A percentile compares a stretch with the other conserved stretches of the same genome.
Evolutionary conservation across 1,139 yeast genomes (phyloP).

Genomic region (Diutina ranongensis): DNA sequence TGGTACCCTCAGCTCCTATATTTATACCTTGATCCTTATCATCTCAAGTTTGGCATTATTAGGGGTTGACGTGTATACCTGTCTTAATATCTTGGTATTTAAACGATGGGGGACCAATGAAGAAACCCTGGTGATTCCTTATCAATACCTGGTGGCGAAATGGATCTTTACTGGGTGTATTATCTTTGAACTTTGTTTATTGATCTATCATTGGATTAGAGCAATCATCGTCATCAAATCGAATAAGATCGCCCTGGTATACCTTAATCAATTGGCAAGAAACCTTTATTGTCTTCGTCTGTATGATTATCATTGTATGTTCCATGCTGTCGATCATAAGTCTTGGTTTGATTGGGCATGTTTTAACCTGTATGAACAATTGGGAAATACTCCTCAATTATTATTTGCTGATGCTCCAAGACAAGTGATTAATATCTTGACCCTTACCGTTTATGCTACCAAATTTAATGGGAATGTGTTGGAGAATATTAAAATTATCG

Average conservation of each 20-base stretch:
- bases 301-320: conserved; percentile 63
- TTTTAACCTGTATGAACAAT: conserved; percentile 54
- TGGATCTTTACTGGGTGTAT: conserved; percentile 85
- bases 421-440: conserved; percentile 71
- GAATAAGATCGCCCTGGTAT: conserved; percentile 57
- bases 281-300: conserved; percentile 41
- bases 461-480: conserved; percentile 33
- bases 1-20: conserved; percentile 43
- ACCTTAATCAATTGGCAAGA: conserved; percentile 57
- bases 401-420: conserved; percentile 80
- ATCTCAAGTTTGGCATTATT: conserved; percentile 47
- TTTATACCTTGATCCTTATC: conserved; percentile 38
- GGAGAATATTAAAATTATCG: conserved; percentile 44
- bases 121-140: conserved; percentile 29
- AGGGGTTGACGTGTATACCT: conserved; percentile 70
- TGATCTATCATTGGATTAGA: conserved; percentile 46
- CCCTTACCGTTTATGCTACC: conserved; percentile 48
- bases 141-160: conserved; percentile 48
- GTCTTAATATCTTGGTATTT: conserved; percentile 63
- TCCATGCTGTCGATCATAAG: conserved; percentile 57
- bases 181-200: conserved; percentile 52
- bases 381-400: conserved; percentile 53
- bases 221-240: conserved; percentile 51
- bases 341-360: conserved; percentile 58
- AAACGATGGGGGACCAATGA: conserved; percentile 59